These are phyloP conservation scores for Alnus rubra DNA, from an alignment of 306 rosid species.

Conservation along the genomic window DNA sequence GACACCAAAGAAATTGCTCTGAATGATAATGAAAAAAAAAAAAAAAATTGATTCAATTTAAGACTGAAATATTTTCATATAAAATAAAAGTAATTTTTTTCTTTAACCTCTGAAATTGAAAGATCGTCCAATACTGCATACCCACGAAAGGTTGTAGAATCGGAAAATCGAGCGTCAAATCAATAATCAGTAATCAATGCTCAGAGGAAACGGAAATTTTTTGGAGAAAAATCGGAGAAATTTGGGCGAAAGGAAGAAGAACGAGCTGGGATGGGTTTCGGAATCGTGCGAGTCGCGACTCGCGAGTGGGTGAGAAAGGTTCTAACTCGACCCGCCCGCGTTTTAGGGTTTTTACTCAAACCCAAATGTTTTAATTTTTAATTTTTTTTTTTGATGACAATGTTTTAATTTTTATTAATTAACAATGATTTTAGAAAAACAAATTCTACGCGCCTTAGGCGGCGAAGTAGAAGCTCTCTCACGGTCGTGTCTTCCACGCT, in stretches of 20 bases:
- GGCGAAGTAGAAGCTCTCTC: not conserved
- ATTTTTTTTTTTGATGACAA: too few species aligned
- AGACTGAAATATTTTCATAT: not conserved
- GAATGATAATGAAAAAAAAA: not conserved
- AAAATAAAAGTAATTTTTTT: not conserved
- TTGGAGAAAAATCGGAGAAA: conserved; percentile 1
- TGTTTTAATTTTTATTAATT: not conserved
- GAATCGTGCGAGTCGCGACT: conserved; percentile 55
- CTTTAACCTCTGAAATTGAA: not conserved
- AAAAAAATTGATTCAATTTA: not conserved
- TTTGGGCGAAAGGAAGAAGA: conserved; percentile 22
- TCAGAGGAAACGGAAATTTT: not conserved
- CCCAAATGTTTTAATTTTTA: not conserved
- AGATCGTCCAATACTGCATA: conserved; percentile 1
- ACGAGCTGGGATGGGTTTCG: conserved; percentile 40
- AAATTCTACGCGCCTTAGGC: not conserved
- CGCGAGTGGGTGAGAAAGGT: conserved; percentile 53
- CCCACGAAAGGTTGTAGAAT: conserved; percentile 7
- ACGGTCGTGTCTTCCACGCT: not conserved
- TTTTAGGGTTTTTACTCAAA: conserved; percentile 29
- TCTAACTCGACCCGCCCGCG: conserved; percentile 79
- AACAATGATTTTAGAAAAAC: not conserved
- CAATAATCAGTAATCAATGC: not conserved
- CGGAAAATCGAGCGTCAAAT: not conserved
- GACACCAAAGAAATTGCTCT: not conserved